Evolutionary conservation across 108 stramenopile species (phyloP).

Genomic region (Craspedostauros australis): DNA sequence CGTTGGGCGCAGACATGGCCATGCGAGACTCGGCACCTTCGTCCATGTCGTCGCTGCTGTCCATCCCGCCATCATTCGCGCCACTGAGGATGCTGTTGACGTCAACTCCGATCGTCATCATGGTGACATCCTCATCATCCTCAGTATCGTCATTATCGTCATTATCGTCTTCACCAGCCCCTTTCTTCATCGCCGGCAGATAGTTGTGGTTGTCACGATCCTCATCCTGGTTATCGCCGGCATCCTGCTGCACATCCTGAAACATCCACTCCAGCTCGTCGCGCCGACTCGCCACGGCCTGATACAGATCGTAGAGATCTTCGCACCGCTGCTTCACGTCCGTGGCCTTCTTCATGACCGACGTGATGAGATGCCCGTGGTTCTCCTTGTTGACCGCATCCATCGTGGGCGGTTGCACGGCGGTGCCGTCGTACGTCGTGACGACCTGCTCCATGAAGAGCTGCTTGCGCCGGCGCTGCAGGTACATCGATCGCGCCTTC

Average conservation of each 20-base stretch:
- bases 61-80: too few relatives aligned
- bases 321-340: too few relatives aligned
- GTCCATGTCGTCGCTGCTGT: slow-evolving; percentile 9
- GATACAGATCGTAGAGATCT: slow-evolving; percentile 6
- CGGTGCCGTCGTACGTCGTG: slow-evolving; percentile 10
- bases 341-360: too few relatives aligned
- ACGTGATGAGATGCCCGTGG: neutral
- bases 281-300: slow-evolving; percentile 11
- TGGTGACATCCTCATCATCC: slow-evolving; percentile 6
- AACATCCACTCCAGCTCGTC: slow-evolving; percentile 29
- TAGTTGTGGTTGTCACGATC: slow-evolving; percentile 10
- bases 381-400: too few relatives aligned
- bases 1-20: too few relatives aligned
- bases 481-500: slow-evolving; percentile 16
- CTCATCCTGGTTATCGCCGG: slow-evolving; percentile 3
- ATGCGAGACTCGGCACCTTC: slow-evolving; percentile 25
- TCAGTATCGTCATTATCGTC: slow-evolving; percentile 7
- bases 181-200: neutral
- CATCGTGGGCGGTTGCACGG: too few relatives aligned
- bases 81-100: too few relatives aligned
- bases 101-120: too few relatives aligned
- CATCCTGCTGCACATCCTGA: slow-evolving; percentile 20
- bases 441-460: slow-evolving; percentile 22
- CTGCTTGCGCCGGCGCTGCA: slow-evolving; percentile 16
- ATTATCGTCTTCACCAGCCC: slow-evolving; percentile 8